Evolutionary conservation across 2,329 filamentous ascomycete genomes (phyloP).

Genomic region (Cladosporium sp.): DNA sequence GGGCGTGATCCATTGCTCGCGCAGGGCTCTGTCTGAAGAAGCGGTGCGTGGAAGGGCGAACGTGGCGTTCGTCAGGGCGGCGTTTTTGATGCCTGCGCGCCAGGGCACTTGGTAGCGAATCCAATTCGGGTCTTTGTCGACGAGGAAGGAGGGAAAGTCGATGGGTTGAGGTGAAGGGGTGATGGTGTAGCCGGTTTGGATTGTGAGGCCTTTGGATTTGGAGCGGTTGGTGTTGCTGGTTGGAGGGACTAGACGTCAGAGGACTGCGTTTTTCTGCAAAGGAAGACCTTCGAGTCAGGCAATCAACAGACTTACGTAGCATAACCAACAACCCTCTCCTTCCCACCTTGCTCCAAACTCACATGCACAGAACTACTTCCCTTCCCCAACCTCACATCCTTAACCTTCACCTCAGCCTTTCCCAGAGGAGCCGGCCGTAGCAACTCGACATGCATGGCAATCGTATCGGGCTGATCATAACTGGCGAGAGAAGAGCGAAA

Average conservation of each 20-base stretch:
- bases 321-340: conserved; percentile 9
- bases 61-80: conserved; percentile 16
- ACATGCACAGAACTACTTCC: conserved; percentile 10
- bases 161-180: conserved; percentile 14
- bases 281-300: too few relatives aligned
- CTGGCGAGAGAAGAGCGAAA: conserved; percentile 14
- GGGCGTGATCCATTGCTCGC: conserved; percentile 16
- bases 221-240: conserved; percentile 11
- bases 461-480: conserved; percentile 16
- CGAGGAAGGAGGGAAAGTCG: conserved; percentile 14
- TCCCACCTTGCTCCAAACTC: conserved; percentile 3
- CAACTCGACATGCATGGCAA: conserved; percentile 17
- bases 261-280: too few relatives aligned
- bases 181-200: conserved; percentile 17
- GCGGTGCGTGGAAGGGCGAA: conserved; percentile 16
- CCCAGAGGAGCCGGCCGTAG: conserved; percentile 17
- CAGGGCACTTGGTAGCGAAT: conserved; percentile 18
- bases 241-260: not conserved
- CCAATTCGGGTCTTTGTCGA: conserved; percentile 16
- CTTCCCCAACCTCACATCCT: conserved; percentile 10
- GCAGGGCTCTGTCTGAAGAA: conserved; percentile 1
- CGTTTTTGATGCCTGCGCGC: conserved; percentile 11
- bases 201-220: conserved; percentile 12
- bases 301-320: conserved; percentile 6
- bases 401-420: conserved; percentile 7